phyloP scores from a whole-genome alignment of 73 alveolate species.

The Stentor roeselii region DNA sequence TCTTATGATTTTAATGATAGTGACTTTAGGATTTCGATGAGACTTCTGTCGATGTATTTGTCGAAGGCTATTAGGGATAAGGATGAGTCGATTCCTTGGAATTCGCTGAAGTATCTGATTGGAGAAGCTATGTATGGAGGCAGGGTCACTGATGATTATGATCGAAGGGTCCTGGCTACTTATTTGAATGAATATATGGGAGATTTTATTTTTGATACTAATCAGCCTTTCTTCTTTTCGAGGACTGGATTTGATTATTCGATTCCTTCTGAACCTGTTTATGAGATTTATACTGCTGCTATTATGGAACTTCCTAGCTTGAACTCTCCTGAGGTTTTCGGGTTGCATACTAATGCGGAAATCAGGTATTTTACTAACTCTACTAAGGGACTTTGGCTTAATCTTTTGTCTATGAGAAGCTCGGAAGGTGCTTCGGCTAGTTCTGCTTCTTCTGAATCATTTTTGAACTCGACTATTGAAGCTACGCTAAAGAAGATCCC shows the following conservation, averaged over 20 bases:
- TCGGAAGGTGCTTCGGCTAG: constrained; percentile 78
- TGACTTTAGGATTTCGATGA: constrained; percentile 91
- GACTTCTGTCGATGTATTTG: constrained; percentile 85
- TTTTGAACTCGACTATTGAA: constrained; percentile 62
- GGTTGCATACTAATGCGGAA: constrained; percentile 93
- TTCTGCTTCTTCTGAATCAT: constrained; percentile 72
- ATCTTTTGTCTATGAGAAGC: constrained; percentile 87
- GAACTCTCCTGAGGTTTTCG: constrained; percentile 89
- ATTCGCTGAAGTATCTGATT: constrained; percentile 83
- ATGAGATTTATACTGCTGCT: constrained; percentile 62
- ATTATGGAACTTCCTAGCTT: constrained; percentile 68
- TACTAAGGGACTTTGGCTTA: constrained; percentile 89
- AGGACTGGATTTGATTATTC: background rate
- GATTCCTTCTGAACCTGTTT: constrained; percentile 61
- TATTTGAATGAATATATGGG: constrained; percentile 95
- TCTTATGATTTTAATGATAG: constrained; percentile 96
- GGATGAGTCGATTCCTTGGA: constrained; percentile 94
- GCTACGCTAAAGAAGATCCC: constrained; percentile 79
- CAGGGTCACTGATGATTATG: constrained; percentile 96
- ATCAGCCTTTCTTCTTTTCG: constrained; percentile 64
- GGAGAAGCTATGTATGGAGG: constrained; percentile 99
- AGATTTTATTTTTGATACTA: constrained; percentile 93
- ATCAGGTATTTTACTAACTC: constrained; percentile 94
- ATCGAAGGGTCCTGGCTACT: constrained; percentile 65
- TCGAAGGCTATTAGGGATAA: constrained; percentile 72